Conservation (phyloP, 2,329 filamentous ascomycete species). For the Pseudohalonectria lignicola region DNA sequence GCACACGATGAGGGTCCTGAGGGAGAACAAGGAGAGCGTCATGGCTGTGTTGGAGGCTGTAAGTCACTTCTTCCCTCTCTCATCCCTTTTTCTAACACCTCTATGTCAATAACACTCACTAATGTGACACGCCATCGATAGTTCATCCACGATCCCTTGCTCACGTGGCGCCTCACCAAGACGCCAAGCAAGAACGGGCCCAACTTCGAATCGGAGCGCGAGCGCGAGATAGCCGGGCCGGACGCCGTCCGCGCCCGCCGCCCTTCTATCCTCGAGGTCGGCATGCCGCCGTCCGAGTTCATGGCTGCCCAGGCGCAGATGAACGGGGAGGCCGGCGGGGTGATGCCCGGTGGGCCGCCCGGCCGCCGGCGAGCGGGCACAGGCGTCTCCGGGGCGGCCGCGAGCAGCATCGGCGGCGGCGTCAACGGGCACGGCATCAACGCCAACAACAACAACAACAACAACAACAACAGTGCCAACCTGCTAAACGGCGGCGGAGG, state of each 20-base stretch:
- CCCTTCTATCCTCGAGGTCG: conserved; percentile 57
- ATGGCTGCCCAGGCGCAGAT: conserved; percentile 30
- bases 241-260: conserved; percentile 43
- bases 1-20: conserved; percentile 92
- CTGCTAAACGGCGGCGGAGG: conserved; percentile 12
- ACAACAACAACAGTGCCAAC: not conserved
- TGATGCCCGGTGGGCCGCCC: conserved; percentile 12
- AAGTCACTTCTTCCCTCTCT: conserved; percentile 30
- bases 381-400: conserved; percentile 39
- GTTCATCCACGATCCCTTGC: conserved; percentile 99
- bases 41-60: conserved; percentile 97
- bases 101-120: too few relatives aligned
- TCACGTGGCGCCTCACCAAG: conserved; percentile 83
- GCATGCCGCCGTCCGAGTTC: conserved; percentile 48
- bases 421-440: conserved; percentile 20
- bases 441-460: too few relatives aligned
- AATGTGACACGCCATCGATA: too few relatives aligned
- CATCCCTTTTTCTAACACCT: too few relatives aligned
- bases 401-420: conserved; percentile 24
- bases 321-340: conserved; percentile 12
- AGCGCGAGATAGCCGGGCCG: conserved; percentile 37
- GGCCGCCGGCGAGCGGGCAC: conserved; percentile 43
- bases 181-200: conserved; percentile 53
- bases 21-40: conserved; percentile 95
- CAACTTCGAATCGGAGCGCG: conserved; percentile 53